A percentile compares a stretch with the other conserved stretches of the same genome.
phyloP scores from a whole-genome alignment of 208 protist genomes.

The Kentomonas sorsogonicus region DNA sequence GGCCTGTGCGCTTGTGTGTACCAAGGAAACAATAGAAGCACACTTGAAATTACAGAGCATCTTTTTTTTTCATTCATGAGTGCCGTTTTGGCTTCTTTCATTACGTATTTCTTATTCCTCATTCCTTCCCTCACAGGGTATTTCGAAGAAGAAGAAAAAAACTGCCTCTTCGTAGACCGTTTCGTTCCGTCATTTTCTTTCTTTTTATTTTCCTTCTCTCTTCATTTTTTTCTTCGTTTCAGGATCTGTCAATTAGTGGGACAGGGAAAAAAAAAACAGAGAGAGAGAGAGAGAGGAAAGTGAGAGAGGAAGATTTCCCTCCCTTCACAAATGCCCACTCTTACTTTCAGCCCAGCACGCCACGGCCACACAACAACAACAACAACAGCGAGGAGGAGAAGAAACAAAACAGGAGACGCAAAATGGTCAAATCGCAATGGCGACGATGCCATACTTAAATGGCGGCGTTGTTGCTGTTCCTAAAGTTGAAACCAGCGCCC shows the following conservation, averaged over 20 bases:
- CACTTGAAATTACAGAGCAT: too few species aligned
- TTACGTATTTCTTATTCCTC: too few species aligned
- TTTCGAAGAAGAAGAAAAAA: too few species aligned
- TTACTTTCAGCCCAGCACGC: constrained; percentile 2
- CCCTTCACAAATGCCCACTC: neutral
- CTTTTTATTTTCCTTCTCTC: neutral
- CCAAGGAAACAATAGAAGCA: neutral
- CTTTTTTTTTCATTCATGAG: too few species aligned
- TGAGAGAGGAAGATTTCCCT: too few species aligned
- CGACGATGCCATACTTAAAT: neutral
- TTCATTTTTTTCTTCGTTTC: neutral
- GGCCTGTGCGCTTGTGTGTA: neutral
- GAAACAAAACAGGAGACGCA: constrained; percentile 6
- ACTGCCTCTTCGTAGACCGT: neutral
- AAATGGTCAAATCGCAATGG: constrained; percentile 2
- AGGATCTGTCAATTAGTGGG: too few species aligned
- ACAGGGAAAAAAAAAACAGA: constrained; percentile 4
- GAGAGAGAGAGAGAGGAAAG: neutral
- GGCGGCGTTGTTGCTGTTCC: too few species aligned
- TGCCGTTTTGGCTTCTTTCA: too few species aligned
- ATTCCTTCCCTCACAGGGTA: too few species aligned
- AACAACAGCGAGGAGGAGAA: constrained; percentile 8
- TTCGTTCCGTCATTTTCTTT: constrained; percentile 5
- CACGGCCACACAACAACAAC: constrained; percentile 2
- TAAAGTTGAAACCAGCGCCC: too few species aligned